Percentiles rank a stretch among this genome's conserved stretches.
These are phyloP conservation scores for Tephrocybe sp. DNA, from an alignment of 768 basidiomycete species.

Conservation along the genomic window DNA sequence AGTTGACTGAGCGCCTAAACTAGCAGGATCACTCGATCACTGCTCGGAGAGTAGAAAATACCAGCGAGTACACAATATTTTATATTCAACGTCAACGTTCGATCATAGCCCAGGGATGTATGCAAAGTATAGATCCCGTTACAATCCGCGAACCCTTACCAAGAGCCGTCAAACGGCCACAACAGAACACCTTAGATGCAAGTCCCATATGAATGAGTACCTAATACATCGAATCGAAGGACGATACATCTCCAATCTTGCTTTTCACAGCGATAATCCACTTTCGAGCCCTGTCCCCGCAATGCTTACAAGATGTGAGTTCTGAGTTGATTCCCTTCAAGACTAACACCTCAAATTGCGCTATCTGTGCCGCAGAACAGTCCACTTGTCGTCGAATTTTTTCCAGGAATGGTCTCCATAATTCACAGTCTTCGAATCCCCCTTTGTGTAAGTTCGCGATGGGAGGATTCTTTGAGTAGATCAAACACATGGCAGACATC, in stretches of 20 bases:
- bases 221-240: background rate
- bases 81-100: too few relatives aligned
- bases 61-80: too few relatives aligned
- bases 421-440: background rate
- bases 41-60: too few relatives aligned
- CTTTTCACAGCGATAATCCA: background rate
- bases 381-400: background rate
- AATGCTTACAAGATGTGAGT: background rate
- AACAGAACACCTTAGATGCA: too few relatives aligned
- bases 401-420: constrained; percentile 5
- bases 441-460: constrained; percentile 2
- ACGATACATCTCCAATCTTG: background rate
- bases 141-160: too few relatives aligned
- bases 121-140: too few relatives aligned
- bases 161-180: too few relatives aligned
- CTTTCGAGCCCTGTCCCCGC: constrained; percentile 1
- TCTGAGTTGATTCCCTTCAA: background rate
- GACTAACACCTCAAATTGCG: background rate
- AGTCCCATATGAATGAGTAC: too few relatives aligned
- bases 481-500: background rate
- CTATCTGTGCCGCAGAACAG: background rate
- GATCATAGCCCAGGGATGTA: too few relatives aligned
- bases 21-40: too few relatives aligned
- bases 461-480: constrained; percentile 2
- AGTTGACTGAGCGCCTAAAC: too few relatives aligned